Evolutionary conservation across 306 rosid species (phyloP).

Genomic region (Amphicarpaea edgeworthii): DNA sequence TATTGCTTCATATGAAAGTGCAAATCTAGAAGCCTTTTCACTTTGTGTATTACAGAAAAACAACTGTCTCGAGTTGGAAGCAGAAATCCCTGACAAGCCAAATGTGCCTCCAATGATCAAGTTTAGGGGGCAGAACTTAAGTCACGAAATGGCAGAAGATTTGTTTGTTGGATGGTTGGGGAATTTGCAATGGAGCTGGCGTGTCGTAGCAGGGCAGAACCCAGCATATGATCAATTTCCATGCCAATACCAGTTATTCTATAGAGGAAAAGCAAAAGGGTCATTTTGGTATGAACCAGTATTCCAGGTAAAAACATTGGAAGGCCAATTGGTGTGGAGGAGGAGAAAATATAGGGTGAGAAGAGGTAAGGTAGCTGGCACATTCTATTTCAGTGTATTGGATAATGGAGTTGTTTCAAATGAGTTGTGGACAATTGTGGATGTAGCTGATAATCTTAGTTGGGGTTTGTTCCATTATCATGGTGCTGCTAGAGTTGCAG

Average conservation of each 20-base stretch:
- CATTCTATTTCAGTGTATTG: constrained; percentile 78
- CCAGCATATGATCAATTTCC: constrained; percentile 92
- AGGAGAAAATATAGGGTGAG: constrained; percentile 80
- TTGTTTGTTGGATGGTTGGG: constrained; percentile 88
- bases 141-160: constrained; percentile 76
- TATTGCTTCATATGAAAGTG: constrained; percentile 83
- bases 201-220: constrained; percentile 87
- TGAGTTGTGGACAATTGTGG: constrained; percentile 89
- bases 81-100: constrained; percentile 75
- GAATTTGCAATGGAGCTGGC: constrained; percentile 86
- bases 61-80: constrained; percentile 85
- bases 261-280: constrained; percentile 85
- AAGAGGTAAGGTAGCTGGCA: constrained; percentile 72
- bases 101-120: constrained; percentile 61
- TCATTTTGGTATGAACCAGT: constrained; percentile 96
- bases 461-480: constrained; percentile 89
- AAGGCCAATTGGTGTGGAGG: constrained; percentile 83
- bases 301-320: constrained; percentile 82
- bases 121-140: constrained; percentile 58
- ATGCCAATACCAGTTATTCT: constrained; percentile 86
- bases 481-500: constrained; percentile 90
- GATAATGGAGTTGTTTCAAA: constrained; percentile 92
- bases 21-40: constrained; percentile 82
- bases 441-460: constrained; percentile 72
- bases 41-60: constrained; percentile 86